phyloP scores from a whole-genome alignment of 1,284 basidiomycete genomes.

The Earliella scabrosa region DNA sequence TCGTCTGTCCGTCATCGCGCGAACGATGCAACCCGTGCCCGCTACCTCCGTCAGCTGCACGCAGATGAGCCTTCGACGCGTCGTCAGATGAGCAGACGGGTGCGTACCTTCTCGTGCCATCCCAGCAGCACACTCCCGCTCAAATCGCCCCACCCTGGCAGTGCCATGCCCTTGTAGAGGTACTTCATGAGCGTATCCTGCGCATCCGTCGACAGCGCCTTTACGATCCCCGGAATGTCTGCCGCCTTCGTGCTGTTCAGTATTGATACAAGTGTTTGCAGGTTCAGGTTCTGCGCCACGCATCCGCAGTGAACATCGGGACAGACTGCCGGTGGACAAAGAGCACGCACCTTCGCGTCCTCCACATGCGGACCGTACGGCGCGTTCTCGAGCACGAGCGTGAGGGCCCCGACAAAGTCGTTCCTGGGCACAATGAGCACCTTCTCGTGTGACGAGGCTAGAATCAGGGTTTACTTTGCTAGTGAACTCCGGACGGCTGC shows the following conservation, averaged over 20 bases:
- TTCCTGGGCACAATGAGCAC: conserved; percentile 47
- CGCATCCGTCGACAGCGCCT: conserved; percentile 74
- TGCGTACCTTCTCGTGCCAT: conserved; percentile 92
- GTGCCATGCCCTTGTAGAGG: conserved; percentile 94
- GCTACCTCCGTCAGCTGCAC: conserved; percentile 90
- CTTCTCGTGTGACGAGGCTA: not conserved
- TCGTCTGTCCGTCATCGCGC: conserved; percentile 95
- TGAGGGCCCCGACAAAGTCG: conserved; percentile 77
- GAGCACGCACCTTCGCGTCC: conserved; percentile 78
- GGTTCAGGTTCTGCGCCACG: conserved; percentile 67
- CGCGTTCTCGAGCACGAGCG: conserved; percentile 71
- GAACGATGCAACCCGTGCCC: conserved; percentile 95
- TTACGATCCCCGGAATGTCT: conserved; percentile 84
- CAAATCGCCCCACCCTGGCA: conserved; percentile 83
- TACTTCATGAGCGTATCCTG: conserved; percentile 99
- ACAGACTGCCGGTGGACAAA: conserved; percentile 23
- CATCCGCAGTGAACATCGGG: not conserved
- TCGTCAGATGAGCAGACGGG: conserved; percentile 8
- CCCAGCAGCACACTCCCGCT: conserved; percentile 89
- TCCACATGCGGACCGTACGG: conserved; percentile 88
- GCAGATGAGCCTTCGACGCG: not conserved
- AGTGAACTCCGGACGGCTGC: conserved; percentile 74
- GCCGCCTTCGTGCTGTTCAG: conserved; percentile 94
- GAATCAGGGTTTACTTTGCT: conserved; percentile 62
- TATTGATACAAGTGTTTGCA: conserved; percentile 88